A percentile compares a stretch with the other conserved stretches of the same genome.
Evolutionary conservation across 2,329 filamentous ascomycete species (phyloP).

Genomic region (Cryphonectria nitschkei): DNA sequence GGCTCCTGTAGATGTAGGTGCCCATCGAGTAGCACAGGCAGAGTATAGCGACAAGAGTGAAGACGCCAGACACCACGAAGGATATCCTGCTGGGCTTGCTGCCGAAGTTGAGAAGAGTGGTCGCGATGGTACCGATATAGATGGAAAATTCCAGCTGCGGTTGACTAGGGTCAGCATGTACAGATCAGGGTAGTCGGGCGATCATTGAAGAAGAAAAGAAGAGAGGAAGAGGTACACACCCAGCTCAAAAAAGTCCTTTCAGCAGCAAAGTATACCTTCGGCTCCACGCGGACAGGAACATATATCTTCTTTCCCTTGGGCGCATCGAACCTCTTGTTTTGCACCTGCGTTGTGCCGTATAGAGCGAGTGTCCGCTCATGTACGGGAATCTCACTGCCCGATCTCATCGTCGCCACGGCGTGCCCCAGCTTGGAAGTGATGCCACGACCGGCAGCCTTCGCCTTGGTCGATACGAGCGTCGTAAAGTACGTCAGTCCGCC

Average conservation of each 20-base stretch:
- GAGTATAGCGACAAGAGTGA: slow-evolving; percentile 78
- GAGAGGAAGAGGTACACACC: slow-evolving; percentile 57
- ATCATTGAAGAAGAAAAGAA: background rate
- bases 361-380: slow-evolving; percentile 57
- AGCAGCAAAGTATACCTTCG: slow-evolving; percentile 96
- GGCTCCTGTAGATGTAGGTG: slow-evolving; percentile 86
- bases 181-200: background rate
- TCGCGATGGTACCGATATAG: slow-evolving; percentile 86
- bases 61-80: slow-evolving; percentile 73
- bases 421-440: slow-evolving; percentile 48
- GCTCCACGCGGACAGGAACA: slow-evolving; percentile 92
- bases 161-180: background rate
- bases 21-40: slow-evolving; percentile 82
- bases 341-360: slow-evolving; percentile 59
- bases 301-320: slow-evolving; percentile 90
- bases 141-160: slow-evolving; percentile 89
- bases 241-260: slow-evolving; percentile 96
- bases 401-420: slow-evolving; percentile 58
- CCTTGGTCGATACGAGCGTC: slow-evolving; percentile 57
- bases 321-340: slow-evolving; percentile 67
- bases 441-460: slow-evolving; percentile 46
- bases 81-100: slow-evolving; percentile 58
- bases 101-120: slow-evolving; percentile 82
- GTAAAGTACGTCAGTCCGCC: slow-evolving; percentile 78
- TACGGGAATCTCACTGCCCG: slow-evolving; percentile 59